Base-by-base conservation (phyloP, 495 filamentous ascomycete species). In the Penicillium riverlandense region DNA sequence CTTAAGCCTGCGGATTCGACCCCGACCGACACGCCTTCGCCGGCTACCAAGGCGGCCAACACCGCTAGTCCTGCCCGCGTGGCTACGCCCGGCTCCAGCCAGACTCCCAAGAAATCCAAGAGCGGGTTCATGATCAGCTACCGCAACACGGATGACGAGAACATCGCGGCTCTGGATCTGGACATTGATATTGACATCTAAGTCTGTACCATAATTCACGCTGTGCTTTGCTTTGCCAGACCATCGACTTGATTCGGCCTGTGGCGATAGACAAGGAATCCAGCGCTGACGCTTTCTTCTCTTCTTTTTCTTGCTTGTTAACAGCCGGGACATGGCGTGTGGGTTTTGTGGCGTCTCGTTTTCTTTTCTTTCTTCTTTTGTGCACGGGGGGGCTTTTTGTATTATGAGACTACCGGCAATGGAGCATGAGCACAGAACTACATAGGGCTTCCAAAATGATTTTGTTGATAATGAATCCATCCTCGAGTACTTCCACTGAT, bases 121-220 rank as follows among this genome's bases (percentile, higher is more conserved):
- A 78, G 72, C 30, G 82, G 82, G 7, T 63, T 86, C 45, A 74
- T 76, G 31, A 83, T 90, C 44, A 75, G 80, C 38, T 78, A 82
- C 55, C 81, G 83, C 13, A 77, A 90, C 41, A 85, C 81, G 66
- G 86, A 90, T 43, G 88, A 94, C 50, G 87, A 91, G 58, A 84
- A 89, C 48, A 88, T 94, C 56, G 87, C 82, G 0, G 76, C 82
- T 11, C 64, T 91, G 59, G 87, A 91, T 61, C 62, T 94, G 48
- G 88, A 85, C 9, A 86, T 92, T 53, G 87, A 92, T 43, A 79
- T 88, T 44, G 83, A 88, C 22, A 85, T 88, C 44, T 78, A 63
- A 48, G n/a, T 2, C 22, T 22, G 22, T 22, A 22, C 22, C 2
- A 22, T 22, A 4, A 6, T 22, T 4, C 22, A 22, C 22, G 22